Conservation (phyloP, 2,329 filamentous ascomycete genomes). For the Penicillium sp. region DNA sequence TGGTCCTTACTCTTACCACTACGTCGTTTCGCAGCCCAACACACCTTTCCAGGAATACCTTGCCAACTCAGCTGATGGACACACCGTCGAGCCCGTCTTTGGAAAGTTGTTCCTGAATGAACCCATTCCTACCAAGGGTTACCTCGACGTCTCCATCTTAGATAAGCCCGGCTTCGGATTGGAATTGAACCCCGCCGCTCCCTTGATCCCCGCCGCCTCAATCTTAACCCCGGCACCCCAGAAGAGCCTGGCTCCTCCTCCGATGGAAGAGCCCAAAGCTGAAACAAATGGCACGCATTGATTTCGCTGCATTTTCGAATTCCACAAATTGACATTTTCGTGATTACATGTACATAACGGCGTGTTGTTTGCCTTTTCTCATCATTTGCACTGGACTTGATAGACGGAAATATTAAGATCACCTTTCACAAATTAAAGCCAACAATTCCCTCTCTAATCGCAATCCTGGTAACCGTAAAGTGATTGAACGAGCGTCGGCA, state of each 20-base stretch:
- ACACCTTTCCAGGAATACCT: constrained; percentile 96
- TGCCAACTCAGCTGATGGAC: constrained; percentile 88
- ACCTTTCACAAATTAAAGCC: not conserved
- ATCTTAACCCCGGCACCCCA: constrained; percentile 70
- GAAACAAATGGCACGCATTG: constrained; percentile 28
- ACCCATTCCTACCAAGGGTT: constrained; percentile 83
- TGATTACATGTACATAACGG: constrained; percentile 14
- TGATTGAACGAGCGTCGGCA: not conserved
- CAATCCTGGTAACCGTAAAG: not conserved
- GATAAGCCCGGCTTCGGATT: constrained; percentile 92
- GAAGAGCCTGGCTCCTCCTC: constrained; percentile 48
- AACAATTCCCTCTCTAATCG: not conserved
- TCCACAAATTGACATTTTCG: not conserved
- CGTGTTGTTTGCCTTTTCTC: constrained; percentile 9
- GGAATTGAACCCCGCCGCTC: constrained; percentile 80
- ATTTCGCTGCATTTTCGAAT: not conserved
- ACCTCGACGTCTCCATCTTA: constrained; percentile 75
- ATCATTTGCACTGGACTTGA: not conserved
- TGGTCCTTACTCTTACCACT: constrained; percentile 94
- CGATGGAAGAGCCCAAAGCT: constrained; percentile 25
- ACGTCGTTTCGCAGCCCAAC: constrained; percentile 90
- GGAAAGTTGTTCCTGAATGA: constrained; percentile 90
- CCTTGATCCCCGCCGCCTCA: constrained; percentile 75
- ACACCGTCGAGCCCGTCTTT: constrained; percentile 88
- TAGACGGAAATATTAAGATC: constrained; percentile 15